Base-by-base conservation (phyloP, 164 flowering plant genomes). In the Aristolochia californica region DNA sequence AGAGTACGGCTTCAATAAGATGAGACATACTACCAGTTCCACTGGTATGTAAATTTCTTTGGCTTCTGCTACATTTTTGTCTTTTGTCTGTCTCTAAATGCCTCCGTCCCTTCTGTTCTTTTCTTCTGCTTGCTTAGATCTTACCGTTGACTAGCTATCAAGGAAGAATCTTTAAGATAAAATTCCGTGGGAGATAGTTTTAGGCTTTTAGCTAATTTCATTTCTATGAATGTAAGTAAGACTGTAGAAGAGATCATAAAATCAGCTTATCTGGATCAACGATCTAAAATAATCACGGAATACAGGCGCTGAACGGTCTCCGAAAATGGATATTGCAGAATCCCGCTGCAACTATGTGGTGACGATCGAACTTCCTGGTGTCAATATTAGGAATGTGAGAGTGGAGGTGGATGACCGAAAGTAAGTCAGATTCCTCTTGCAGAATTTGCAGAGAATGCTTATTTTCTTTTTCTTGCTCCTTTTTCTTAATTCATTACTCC, bases 291-390 rank as follows among this genome's bases (percentile, higher is more conserved):
- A 50, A 22, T 2, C 54, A 11, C 15, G 20, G 45, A 47, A 27
- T 73, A 60, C 79, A 88, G 93, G 73, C 58, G 51, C 11, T 13
- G 68, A 75, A 48, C 75, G 83, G 80, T 83, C 79, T 5, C 97
- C 95, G 15, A 75, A 78, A 62, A 80, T 80, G 83, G 79, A 84
- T 60, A 70, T 87, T 53, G 81, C 72, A 48, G 91, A 87, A 71
- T 79, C 75, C n/a, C 72, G 69, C 44, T 13, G 55, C 47, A 69
- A 59, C 26, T 80, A 80, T 66, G 69, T 76, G 53, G 56, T 87
- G 57, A 72, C 72, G 7, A 53, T 87, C 21, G 93, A 90, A 72
- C 71, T 87, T 68, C 95, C 95, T 20, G 95, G 97, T 13, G 78
- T 82, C 45, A 68, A 57, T 30, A 69, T 57, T 30, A 68, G 66